Conservation (phyloP, 345 rosid species). For the Aquilaria malaccensis region DNA sequence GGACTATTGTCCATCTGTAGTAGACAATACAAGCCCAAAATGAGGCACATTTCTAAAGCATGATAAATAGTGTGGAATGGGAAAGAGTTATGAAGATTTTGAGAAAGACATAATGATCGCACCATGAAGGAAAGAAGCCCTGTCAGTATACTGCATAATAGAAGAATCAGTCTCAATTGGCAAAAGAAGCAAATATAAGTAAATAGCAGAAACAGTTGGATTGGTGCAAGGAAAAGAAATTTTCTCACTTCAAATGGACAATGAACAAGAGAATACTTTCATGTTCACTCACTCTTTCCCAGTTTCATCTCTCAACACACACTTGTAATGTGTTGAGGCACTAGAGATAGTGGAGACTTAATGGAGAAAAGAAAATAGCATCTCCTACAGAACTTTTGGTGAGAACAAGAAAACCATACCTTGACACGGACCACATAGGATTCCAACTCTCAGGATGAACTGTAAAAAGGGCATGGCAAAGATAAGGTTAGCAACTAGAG, state of each 20-base stretch:
- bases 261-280: no score
- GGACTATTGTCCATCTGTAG: constrained; percentile 94
- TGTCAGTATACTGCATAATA: constrained; percentile 83
- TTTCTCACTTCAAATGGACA: no score
- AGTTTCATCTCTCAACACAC: not conserved
- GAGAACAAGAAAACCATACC: constrained; percentile 35
- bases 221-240: no score
- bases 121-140: constrained; percentile 99
- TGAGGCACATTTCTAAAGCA: constrained; percentile 9
- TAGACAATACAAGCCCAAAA: constrained; percentile 7
- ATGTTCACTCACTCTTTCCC: no score
- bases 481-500: constrained; percentile 3
- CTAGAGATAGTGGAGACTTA: not conserved
- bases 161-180: constrained; percentile 14
- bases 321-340: not conserved
- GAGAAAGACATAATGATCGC: constrained; percentile 20
- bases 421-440: constrained; percentile 99
- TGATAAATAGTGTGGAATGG: not conserved
- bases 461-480: constrained; percentile 25
- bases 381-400: constrained; percentile 4
- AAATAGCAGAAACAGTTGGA: no score
- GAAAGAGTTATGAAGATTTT: not conserved
- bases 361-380: not conserved
- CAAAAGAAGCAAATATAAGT: not conserved
- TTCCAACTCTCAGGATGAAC: constrained; percentile 99